A percentile compares a stretch with the other conserved stretches of the same genome.
Conservation (phyloP, 2,329 filamentous ascomycete genomes). For the Cladosporium sp. region DNA sequence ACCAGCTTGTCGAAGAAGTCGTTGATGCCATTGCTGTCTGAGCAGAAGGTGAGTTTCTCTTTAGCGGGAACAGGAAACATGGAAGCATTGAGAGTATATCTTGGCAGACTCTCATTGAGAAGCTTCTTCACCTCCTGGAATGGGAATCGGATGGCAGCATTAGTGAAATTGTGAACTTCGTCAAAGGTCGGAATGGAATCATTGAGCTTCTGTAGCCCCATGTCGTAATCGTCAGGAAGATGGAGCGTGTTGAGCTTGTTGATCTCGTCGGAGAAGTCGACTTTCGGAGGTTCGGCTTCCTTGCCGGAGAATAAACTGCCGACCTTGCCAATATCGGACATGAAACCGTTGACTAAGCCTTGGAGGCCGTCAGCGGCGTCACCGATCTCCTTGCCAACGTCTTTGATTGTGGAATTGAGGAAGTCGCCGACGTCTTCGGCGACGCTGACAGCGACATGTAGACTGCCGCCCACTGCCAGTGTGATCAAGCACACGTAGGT, state of each 20-base stretch:
- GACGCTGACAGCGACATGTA: constrained; percentile 67
- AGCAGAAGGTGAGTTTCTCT: constrained; percentile 82
- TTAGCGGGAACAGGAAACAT: constrained; percentile 83
- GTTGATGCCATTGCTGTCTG: constrained; percentile 76
- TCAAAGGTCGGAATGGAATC: constrained; percentile 77
- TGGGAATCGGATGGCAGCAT: constrained; percentile 70
- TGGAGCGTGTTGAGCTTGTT: constrained; percentile 68
- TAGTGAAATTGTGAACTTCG: constrained; percentile 78
- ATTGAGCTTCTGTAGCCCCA: constrained; percentile 71
- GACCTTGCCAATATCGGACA: constrained; percentile 49
- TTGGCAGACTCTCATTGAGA: constrained; percentile 69
- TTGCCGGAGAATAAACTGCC: constrained; percentile 44
- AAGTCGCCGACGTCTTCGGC: constrained; percentile 61
- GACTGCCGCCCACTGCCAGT: constrained; percentile 74
- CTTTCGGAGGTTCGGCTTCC: constrained; percentile 46
- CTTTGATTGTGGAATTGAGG: constrained; percentile 60
- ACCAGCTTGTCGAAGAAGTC: constrained; percentile 78
- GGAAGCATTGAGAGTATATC: constrained; percentile 74
- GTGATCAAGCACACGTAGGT: constrained; percentile 90
- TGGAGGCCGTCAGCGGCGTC: constrained; percentile 43
- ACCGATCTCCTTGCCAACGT: constrained; percentile 59
- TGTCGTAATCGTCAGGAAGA: constrained; percentile 67
- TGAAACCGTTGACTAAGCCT: constrained; percentile 57
- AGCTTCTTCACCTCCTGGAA: constrained; percentile 77
- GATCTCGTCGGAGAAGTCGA: constrained; percentile 68